phyloP scores from a whole-genome alignment of 805 yeast species.

The Kodamaea leandrae region DNA sequence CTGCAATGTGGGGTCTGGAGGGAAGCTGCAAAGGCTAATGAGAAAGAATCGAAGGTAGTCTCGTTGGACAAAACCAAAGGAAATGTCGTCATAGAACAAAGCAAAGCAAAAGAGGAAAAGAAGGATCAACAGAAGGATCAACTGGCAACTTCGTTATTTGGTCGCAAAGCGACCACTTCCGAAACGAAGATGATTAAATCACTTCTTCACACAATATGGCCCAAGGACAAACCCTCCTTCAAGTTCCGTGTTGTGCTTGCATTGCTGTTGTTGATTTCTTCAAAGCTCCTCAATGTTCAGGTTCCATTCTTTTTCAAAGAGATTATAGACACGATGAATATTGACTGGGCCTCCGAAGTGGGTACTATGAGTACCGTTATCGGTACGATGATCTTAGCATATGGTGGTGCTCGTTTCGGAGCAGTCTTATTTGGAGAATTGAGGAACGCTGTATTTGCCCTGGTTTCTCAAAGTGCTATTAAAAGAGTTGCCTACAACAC shows the following conservation, averaged over 20 bases:
- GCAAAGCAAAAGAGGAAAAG: neutral
- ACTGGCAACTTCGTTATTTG: neutral
- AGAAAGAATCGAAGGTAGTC: neutral
- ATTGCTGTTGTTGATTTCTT: slow-evolving; percentile 64
- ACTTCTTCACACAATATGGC: slow-evolving; percentile 75
- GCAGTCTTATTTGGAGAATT: slow-evolving; percentile 92
- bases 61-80: too few relatives aligned
- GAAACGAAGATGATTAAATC: slow-evolving; percentile 60
- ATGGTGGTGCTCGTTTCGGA: slow-evolving; percentile 93
- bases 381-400: slow-evolving; percentile 68
- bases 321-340: slow-evolving; percentile 88
- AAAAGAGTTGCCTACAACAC: slow-evolving; percentile 86
- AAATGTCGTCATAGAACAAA: neutral
- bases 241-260: slow-evolving; percentile 77
- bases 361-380: slow-evolving; percentile 68
- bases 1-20: too few relatives aligned
- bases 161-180: slow-evolving; percentile 5
- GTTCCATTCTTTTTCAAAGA: slow-evolving; percentile 91
- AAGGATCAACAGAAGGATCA: neutral
- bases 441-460: slow-evolving; percentile 92
- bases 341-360: slow-evolving; percentile 69
- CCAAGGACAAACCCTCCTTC: slow-evolving; percentile 62
- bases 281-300: slow-evolving; percentile 87
- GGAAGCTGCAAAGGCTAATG: neutral
- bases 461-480: slow-evolving; percentile 93